Conservation (phyloP, 176 grass and related monocot genomes). For the Oryza longistaminata region DNA sequence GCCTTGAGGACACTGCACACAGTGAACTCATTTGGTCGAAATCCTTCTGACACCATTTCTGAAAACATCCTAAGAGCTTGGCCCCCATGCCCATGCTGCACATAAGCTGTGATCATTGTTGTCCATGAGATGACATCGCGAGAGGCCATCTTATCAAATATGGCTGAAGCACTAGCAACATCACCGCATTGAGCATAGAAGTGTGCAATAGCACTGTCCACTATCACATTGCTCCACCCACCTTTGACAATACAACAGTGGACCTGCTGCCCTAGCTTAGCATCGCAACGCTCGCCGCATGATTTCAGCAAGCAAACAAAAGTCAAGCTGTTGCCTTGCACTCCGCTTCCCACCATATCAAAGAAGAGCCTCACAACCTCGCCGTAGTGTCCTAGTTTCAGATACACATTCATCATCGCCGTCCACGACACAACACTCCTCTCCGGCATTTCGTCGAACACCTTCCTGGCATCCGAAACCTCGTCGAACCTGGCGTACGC, state of each 20-base stretch:
- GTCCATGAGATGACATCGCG: slow-evolving; percentile 92
- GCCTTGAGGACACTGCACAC: slow-evolving; percentile 84
- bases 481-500: slow-evolving; percentile 52
- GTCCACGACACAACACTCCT: slow-evolving; percentile 81
- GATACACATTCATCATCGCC: slow-evolving; percentile 69
- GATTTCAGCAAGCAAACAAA: background rate
- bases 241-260: slow-evolving; percentile 81
- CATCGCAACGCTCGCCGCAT: background rate
- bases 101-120: slow-evolving; percentile 85
- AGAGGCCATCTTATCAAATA: slow-evolving; percentile 71
- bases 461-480: slow-evolving; percentile 47
- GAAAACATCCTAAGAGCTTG: slow-evolving; percentile 69
- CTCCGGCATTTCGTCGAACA: slow-evolving; percentile 65
- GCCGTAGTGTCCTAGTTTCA: slow-evolving; percentile 28
- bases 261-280: slow-evolving; percentile 66
- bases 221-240: slow-evolving; percentile 65
- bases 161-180: slow-evolving; percentile 43
- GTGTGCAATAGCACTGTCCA: slow-evolving; percentile 59
- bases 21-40: slow-evolving; percentile 88
- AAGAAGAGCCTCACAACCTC: slow-evolving; percentile 59
- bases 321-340: slow-evolving; percentile 9
- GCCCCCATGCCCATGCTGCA: slow-evolving; percentile 55
- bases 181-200: slow-evolving; percentile 74
- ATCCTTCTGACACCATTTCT: slow-evolving; percentile 64
- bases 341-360: slow-evolving; percentile 49